Conservation (phyloP, 306 rosid species). For the Casuarina cunninghamiana region DNA sequence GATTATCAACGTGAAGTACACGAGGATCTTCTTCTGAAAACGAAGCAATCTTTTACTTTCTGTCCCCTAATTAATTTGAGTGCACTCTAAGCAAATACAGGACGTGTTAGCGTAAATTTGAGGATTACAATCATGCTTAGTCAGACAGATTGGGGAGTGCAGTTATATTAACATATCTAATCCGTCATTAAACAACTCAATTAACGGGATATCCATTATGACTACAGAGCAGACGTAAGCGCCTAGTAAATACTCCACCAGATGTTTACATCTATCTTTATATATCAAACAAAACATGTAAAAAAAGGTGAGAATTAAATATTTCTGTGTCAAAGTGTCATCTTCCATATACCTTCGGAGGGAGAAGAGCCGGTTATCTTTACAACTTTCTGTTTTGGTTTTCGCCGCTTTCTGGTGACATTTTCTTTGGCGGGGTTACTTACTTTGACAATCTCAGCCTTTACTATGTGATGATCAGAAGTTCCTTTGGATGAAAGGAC, state of each 20-base stretch:
- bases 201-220: not conserved
- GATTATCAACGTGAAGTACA: not conserved
- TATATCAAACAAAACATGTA: not conserved
- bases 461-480: constrained; percentile 97
- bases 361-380: constrained; percentile 53
- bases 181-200: not conserved
- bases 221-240: not conserved
- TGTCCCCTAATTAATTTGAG: not conserved
- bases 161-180: not conserved
- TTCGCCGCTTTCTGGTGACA: constrained; percentile 29
- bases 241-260: not conserved
- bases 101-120: too few species aligned
- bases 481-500: constrained; percentile 96
- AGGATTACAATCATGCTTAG: not conserved
- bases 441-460: constrained; percentile 61
- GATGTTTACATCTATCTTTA: not conserved
- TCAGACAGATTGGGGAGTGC: not conserved
- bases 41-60: not conserved
- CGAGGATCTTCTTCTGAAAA: not conserved
- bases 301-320: not conserved
- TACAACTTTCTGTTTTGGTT: constrained; percentile 49
- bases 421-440: constrained; percentile 31
- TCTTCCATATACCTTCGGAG: constrained; percentile 65
- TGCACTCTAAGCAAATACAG: not conserved
- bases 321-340: constrained; percentile 29